A percentile compares a stretch with the other conserved stretches of the same genome.
Conservation (phyloP, 2,329 filamentous ascomycete genomes). For the Aspergillus sojae region DNA sequence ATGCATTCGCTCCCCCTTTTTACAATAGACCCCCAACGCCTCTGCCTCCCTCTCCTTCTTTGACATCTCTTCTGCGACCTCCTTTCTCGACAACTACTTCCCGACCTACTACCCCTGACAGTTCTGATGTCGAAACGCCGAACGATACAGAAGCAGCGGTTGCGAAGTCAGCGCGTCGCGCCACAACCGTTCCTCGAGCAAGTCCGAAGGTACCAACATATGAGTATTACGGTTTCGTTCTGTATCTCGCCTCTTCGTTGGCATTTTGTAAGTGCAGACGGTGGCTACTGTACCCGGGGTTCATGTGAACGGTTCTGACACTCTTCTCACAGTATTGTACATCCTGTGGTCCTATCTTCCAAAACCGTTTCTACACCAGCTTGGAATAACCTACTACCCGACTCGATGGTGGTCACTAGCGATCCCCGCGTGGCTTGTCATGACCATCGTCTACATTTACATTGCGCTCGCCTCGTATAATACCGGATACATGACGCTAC, state of each 20-base stretch:
- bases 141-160: conserved; percentile 64
- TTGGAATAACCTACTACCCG: conserved; percentile 96
- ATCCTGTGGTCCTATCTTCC: conserved; percentile 87
- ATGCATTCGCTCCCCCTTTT: conserved; percentile 77
- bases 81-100: conserved; percentile 69
- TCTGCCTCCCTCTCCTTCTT: conserved; percentile 84
- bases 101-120: conserved; percentile 90
- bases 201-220: conserved; percentile 97
- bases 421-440: conserved; percentile 86
- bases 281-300: background rate
- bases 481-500: conserved; percentile 81
- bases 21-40: conserved; percentile 97
- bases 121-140: conserved; percentile 77
- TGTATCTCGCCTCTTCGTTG: conserved; percentile 86
- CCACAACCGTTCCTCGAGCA: conserved; percentile 73
- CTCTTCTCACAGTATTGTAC: conserved; percentile 55
- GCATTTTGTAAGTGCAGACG: conserved; percentile 66
- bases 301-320: conserved; percentile 10
- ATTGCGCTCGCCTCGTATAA: conserved; percentile 91
- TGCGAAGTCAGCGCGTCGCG: conserved; percentile 61
- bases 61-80: conserved; percentile 85
- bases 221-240: conserved; percentile 98
- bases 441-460: conserved; percentile 88
- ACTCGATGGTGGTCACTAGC: conserved; percentile 98
- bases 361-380: conserved; percentile 83